These are phyloP conservation scores for Ganoderma meredithae DNA, from an alignment of 1,284 basidiomycete species.

Conservation along the genomic window DNA sequence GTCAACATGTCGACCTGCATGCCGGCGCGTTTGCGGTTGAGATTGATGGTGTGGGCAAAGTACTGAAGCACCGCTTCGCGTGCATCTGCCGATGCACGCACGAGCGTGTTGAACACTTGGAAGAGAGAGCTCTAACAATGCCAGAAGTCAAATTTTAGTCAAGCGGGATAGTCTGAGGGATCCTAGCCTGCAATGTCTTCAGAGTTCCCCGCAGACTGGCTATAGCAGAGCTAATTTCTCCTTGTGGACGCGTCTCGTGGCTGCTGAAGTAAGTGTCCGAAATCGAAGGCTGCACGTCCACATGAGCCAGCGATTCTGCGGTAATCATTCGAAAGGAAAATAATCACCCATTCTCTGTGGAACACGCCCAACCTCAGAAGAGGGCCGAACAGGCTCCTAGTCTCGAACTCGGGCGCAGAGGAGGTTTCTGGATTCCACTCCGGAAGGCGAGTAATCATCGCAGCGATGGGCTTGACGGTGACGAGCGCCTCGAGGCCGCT, in stretches of 20 bases:
- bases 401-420: slow-evolving; percentile 70
- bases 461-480: slow-evolving; percentile 85
- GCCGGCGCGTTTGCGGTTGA: slow-evolving; percentile 90
- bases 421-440: slow-evolving; percentile 72
- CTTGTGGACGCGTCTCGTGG: slow-evolving; percentile 74
- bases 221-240: slow-evolving; percentile 86
- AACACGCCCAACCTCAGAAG: slow-evolving; percentile 86
- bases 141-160: neutral
- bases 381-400: slow-evolving; percentile 77
- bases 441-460: slow-evolving; percentile 75
- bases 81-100: slow-evolving; percentile 82
- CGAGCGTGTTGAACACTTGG: slow-evolving; percentile 88
- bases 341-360: slow-evolving; percentile 84
- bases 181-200: slow-evolving; percentile 77
- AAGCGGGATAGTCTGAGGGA: neutral
- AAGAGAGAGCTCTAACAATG: slow-evolving; percentile 76
- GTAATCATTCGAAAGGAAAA: neutral
- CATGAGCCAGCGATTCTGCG: neutral
- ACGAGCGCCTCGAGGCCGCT: slow-evolving; percentile 84
- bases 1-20: slow-evolving; percentile 90
- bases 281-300: slow-evolving; percentile 70
- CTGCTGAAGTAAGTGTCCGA: slow-evolving; percentile 86
- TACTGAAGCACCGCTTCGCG: slow-evolving; percentile 89
- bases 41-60: slow-evolving; percentile 76
- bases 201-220: slow-evolving; percentile 84